Base-by-base conservation (phyloP, 306 rosid species). In the Mimosa bimucronata region DNA sequence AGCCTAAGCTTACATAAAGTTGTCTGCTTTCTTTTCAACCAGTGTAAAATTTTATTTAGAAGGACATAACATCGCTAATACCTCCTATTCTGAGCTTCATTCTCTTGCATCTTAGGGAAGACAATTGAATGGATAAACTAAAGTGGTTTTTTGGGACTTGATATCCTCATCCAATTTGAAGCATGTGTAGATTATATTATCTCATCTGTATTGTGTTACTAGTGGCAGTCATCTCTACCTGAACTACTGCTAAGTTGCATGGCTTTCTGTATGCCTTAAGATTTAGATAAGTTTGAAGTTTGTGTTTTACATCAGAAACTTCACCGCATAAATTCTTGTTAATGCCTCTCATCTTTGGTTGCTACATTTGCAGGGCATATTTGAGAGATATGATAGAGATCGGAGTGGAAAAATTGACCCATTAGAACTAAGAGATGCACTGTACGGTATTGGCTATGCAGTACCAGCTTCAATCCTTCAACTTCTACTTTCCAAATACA, bases 341-440 rank as follows among this genome's bases (percentile, higher is more conserved):
- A 21, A 4, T 69, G 77, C 66, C 58, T 74, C 70, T 82, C 66
- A 76, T 44, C 23, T 52, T 66, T 40, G 28, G 44, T 65, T 74
- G 18, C 77, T 77, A 66, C 29, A 46, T 30, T 75, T 71, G 83
- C 83, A 94, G 98, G 87, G 79, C 71, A 89, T 89, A 76, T 94
- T 92, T 67, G 92, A 94, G 89, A 86, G 92, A 82, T 94, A 92
- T 38, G 97, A 94, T 79, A 88, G 76, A 88, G 97, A 94, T 84
- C 83, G 86, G 80, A 94, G 98, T 79, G 97, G 97, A 34, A 92
- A 85, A 70, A 94, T 94, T 75, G 95, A 92, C 80, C 85, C 83
- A 45, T 53, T 92, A 86, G 98, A 94, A 77, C 79, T 94, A 55
- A 91, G 97, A 78, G 98, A 94, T 84, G 98, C 98, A 71, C 88